Evolutionary conservation across 2,329 filamentous ascomycete species (phyloP).

Genomic region (Penicillium sp.): DNA sequence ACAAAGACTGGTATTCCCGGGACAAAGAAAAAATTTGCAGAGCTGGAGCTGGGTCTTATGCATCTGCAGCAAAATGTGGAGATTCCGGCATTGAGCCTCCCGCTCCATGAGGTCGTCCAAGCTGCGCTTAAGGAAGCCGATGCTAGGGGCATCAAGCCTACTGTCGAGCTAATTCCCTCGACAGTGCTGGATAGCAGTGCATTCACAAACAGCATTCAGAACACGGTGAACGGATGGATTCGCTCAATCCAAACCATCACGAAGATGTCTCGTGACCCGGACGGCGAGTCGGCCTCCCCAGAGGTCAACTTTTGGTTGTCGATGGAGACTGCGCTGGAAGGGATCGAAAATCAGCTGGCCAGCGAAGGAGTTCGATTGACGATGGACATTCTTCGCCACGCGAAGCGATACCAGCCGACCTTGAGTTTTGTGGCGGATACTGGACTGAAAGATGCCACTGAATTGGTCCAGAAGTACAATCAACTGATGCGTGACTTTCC

Average conservation of each 20-base stretch:
- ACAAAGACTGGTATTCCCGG: constrained; percentile 92
- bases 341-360: constrained; percentile 84
- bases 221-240: constrained; percentile 96
- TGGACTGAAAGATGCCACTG: constrained; percentile 91
- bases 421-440: constrained; percentile 97
- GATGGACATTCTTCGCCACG: constrained; percentile 91
- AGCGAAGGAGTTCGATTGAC: constrained; percentile 90
- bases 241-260: constrained; percentile 97
- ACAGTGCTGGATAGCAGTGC: constrained; percentile 82
- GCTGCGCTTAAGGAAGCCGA: constrained; percentile 78
- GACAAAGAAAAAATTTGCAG: constrained; percentile 96
- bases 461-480: constrained; percentile 97
- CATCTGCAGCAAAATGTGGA: constrained; percentile 98
- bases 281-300: constrained; percentile 80
- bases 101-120: constrained; percentile 87
- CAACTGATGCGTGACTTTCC: constrained; percentile 98
- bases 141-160: constrained; percentile 67
- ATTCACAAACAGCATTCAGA: constrained; percentile 91
- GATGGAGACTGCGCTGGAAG: constrained; percentile 91
- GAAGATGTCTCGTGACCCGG: constrained; percentile 84
- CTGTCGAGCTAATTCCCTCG: constrained; percentile 77
- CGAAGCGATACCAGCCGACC: constrained; percentile 96
- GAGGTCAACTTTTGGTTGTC: constrained; percentile 99
- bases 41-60: constrained; percentile 84
- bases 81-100: constrained; percentile 87